Evolutionary conservation across 1,139 yeast species (phyloP), one percentile per base, ranked within the genome.

Genomic region (Saccharomyces pastorianus): DNA sequence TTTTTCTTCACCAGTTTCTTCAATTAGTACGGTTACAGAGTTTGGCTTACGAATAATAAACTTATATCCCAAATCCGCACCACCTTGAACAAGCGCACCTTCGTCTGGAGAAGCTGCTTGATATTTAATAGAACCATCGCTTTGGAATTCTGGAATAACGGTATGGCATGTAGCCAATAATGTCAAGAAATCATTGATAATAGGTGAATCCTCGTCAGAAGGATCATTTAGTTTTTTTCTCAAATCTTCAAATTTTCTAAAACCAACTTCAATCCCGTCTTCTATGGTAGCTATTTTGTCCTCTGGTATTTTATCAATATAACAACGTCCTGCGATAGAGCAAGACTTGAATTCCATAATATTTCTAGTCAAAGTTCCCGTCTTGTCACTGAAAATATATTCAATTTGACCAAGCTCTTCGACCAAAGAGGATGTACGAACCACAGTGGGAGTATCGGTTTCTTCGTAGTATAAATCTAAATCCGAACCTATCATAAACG

Each of bases 51-150:
- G 87, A 49, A 90, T 82, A 11, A 81, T 79, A 68, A 95, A 95
- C 60, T 80, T 84, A 68, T 86, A 93, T 0, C 97, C 98, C 53
- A 93, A 75, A 64, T 76, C 78, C 0, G 97, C 95, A 20, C 97
- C 99, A 56, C 99, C 99, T 64, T 93, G 91, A 3, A 95, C 99
- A 59, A 95, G 76, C 0, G 99, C 99, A 55, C 99, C 99, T 75
- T 95, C 99, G 73, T 95, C 99, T 0, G 99, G 99, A 1, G 98
- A 91, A 0, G 99, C 97, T 0, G 99, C 99, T 72, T 95, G 99
- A 67, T 95, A 95, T 68, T 88, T 91, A 61, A 93, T 85, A 1
- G 76, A 65, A 0, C 87, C 87, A 53, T 80, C 79, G 1, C 67
- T 64, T 56, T 78, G 79, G 17, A 80, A 76, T 69, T 95, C 99